Evolutionary conservation across 2,329 filamentous ascomycete species (phyloP).

Genomic region (Diaporthe vaccinii): DNA sequence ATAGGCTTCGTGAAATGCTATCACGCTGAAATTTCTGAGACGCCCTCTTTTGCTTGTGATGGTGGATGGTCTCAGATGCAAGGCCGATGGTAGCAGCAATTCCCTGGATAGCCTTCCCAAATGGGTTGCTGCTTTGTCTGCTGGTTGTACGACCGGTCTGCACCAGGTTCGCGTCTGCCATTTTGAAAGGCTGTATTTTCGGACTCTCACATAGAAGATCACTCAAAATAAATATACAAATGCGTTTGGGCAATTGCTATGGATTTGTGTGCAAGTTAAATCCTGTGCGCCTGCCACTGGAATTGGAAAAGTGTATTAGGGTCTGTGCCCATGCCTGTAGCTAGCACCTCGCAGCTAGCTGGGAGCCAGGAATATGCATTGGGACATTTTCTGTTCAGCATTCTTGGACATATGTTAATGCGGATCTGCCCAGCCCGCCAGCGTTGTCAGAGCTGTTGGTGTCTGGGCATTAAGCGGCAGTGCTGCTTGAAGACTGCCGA

Average conservation of each 20-base stretch:
- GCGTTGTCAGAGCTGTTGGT: neutral
- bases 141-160: neutral
- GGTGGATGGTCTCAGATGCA: constrained; percentile 41
- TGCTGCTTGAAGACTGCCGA: neutral
- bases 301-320: neutral
- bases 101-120: constrained; percentile 40
- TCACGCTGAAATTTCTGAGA: constrained; percentile 2
- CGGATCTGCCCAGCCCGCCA: neutral
- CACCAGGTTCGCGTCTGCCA: neutral
- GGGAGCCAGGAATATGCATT: neutral
- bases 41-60: constrained; percentile 41
- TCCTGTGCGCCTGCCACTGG: neutral
- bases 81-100: constrained; percentile 42
- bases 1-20: neutral
- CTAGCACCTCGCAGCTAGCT: too few species aligned
- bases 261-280: neutral
- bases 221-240: too few species aligned
- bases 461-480: constrained; percentile 16
- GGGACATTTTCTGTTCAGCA: too few species aligned
- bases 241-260: too few species aligned
- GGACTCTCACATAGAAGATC: neutral
- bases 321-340: neutral
- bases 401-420: too few species aligned
- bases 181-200: neutral
- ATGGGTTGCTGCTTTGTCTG: neutral